Base-by-base conservation (phyloP, 2,329 filamentous ascomycete species). In the Penicillium sp. region DNA sequence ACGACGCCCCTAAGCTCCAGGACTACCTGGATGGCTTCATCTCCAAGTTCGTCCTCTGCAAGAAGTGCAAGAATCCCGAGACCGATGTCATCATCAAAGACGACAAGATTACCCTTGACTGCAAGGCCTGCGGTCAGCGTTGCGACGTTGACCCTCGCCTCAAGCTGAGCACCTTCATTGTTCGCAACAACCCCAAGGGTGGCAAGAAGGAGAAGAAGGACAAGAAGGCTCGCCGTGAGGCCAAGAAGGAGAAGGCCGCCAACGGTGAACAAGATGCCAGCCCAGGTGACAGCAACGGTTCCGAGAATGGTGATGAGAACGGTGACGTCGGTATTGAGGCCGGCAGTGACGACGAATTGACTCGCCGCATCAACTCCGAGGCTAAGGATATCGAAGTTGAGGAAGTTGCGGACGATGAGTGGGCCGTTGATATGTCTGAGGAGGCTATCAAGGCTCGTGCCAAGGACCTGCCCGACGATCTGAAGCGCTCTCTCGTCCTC, bases 21-120 rank as follows among this genome's bases (percentile, higher is more conserved):
- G 94, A 97, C 75, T 92, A 97, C 69, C 90, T 99, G 45, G 93
- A 97, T 75, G 92, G 92, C 68, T 99, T 99, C 85, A 99, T 99
- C 80, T 85, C 88, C 82, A 96, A 91, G 81, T 99, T 97, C 67
- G 94, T 99, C 70, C 92, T 99, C 62, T 99, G 94, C 90, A 96
- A 95, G 82, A 93, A 95, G 77, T 99, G 94, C 88, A 96, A 96
- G 87, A 99, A 99, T 77, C 94, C 94, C 31, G 94, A 99, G 83
- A 99, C 94, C 64, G 92, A 95, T 64, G 88, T 97, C 71, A 86
- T 89, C 71, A 91, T 97, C 83, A 97, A 96, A 79, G 92, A 97
- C 69, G 91, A 89, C 51, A 87, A 84, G 73, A 97, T 99, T 75
- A 78, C 91, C 60, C 87, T 97, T 65, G 94, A 99, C 79, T 99